Base-by-base conservation (phyloP, 1,284 basidiomycete species). In the Cystobasidium pallidum region DNA sequence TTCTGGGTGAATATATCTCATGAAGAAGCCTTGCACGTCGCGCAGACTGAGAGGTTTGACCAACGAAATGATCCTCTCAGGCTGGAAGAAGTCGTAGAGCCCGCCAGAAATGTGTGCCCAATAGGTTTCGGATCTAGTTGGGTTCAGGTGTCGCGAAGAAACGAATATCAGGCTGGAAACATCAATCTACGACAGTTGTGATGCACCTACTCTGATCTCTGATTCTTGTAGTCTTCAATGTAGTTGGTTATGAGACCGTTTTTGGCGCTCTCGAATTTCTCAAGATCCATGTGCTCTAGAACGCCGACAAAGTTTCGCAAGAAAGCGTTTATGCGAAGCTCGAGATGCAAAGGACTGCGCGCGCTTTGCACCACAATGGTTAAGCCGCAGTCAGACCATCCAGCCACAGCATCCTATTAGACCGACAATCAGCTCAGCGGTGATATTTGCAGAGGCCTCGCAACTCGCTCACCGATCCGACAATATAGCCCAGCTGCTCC, bases 401-500 rank as follows among this genome's bases (percentile, higher is more conserved):
- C 28, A 85, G 36, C 15, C 3, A 21, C 7, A 17, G 15, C 13
- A 32, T 21, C 30, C 66, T 62, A 28, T 32, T 45, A 45, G 6
- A 7, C 7, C 4, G n/a, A 57, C n/a, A 58, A 47, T 13, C 34
- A 63, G 7, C 7, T 45, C 34, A 63, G 21, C 11, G 17, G 13
- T 21, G 26, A 11, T 47, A 28, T 13, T 39, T 36, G 62, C 66
- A 64, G 72, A 70, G 26, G 49, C 4, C n/a, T n/a, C 43, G 30
- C 73, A 72, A 75, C 8, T n/a, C n/a, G 84, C 68, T 86, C 88
- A 2, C 78, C 76, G 67, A 4, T 43, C 83, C 86, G 49, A 93
- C 92, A 62, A 95, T 86, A 80, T 99, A 99, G n/a, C 96, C 96
- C 0, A 99, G 86, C 80, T 99, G 96, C 80, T 99, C 94, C 80